Evolutionary conservation across 148 eudicot species (phyloP).

Genomic region (Gaultheria prostrata): DNA sequence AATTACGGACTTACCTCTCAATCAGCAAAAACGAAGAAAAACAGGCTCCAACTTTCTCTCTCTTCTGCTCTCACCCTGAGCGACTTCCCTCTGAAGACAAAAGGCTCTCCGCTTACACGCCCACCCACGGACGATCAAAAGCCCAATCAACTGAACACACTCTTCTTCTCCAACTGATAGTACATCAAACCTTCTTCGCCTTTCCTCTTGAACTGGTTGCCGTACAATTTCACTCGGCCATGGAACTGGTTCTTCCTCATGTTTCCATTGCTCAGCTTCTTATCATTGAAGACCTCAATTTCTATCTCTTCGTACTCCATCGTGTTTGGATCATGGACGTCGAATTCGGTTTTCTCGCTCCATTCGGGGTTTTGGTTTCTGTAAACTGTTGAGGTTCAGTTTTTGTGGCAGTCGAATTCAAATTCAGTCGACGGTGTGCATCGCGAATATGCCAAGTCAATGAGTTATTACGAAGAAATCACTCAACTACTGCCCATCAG

Average conservation of each 20-base stretch:
- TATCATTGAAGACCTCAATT: conserved; percentile 76
- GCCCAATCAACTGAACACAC: conserved; percentile 68
- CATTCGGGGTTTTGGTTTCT: conserved; percentile 78
- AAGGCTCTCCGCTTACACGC: too few relatives aligned
- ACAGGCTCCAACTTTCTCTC: too few relatives aligned
- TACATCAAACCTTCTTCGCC: conserved; percentile 79
- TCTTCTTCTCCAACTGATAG: conserved; percentile 80
- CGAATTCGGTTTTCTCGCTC: conserved; percentile 73
- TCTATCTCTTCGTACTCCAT: conserved; percentile 87
- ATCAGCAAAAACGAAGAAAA: too few relatives aligned
- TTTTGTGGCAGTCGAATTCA: conserved; percentile 84
- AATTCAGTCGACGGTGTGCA: too few relatives aligned
- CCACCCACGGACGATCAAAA: too few relatives aligned
- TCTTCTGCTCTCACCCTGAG: too few relatives aligned
- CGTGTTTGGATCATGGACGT: conserved; percentile 70
- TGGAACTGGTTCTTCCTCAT: conserved; percentile 72
- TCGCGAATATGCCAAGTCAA: too few relatives aligned
- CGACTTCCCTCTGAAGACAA: too few relatives aligned
- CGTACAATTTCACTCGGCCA: conserved; percentile 78
- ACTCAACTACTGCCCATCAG: too few relatives aligned
- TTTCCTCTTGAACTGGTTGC: conserved; percentile 64
- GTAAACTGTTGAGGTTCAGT: conserved; percentile 55
- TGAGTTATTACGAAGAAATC: too few relatives aligned
- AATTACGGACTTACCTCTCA: too few relatives aligned
- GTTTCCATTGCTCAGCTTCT: conserved; percentile 54